Conservation (phyloP, 768 basidiomycete species). For the Coprinopsis sp. region DNA sequence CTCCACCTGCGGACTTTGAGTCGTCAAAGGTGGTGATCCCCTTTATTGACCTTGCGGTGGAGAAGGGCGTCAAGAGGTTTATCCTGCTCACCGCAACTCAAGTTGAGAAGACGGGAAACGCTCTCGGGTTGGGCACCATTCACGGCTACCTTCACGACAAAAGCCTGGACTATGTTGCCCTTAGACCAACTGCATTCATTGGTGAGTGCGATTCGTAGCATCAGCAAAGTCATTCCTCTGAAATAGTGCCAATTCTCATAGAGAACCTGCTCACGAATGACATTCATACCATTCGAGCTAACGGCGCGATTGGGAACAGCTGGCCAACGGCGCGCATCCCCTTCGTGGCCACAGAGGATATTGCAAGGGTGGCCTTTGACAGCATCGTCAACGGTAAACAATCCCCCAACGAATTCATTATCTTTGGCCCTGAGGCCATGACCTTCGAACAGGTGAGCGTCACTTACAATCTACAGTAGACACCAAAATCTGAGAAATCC, state of each 20-base stretch:
- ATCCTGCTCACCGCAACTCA: conserved; percentile 20
- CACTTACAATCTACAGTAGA: not conserved
- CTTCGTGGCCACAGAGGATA: conserved; percentile 28
- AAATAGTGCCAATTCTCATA: not conserved
- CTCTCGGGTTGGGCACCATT: conserved; percentile 19
- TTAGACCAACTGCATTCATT: conserved; percentile 36
- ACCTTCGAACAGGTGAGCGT: conserved; percentile 27
- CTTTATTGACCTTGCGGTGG: conserved; percentile 25
- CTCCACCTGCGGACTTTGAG: conserved; percentile 20
- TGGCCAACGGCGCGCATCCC: conserved; percentile 23
- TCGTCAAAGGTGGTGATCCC: conserved; percentile 18
- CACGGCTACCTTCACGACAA: conserved; percentile 30
- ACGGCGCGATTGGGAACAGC: conserved; percentile 22
- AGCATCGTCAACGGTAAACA: conserved; percentile 22
- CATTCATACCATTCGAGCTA: conserved; percentile 18
- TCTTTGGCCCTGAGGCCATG: conserved; percentile 29
- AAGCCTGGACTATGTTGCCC: conserved; percentile 28
- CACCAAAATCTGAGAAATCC: not conserved
- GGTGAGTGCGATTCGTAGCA: conserved; percentile 17
- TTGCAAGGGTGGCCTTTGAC: conserved; percentile 27
- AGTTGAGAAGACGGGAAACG: not conserved
- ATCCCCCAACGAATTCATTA: conserved; percentile 21
- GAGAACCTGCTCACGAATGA: not conserved
- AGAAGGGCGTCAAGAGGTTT: conserved; percentile 25
- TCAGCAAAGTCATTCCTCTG: not conserved